Base-by-base conservation (phyloP, 441 rosid genomes). In the Erodium trifolium region DNA sequence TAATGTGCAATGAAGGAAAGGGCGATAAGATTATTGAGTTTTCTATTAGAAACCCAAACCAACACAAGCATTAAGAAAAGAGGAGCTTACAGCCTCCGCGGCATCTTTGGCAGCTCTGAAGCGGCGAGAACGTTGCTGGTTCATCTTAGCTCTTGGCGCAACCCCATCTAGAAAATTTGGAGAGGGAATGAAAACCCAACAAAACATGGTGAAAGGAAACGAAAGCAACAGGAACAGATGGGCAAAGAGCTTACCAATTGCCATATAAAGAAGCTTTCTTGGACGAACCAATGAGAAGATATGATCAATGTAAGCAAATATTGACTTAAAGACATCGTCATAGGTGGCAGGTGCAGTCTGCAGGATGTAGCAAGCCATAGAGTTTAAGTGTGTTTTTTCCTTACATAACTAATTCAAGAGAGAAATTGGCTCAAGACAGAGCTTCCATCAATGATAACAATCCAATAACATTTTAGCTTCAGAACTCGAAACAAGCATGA, bases 71-170 rank as follows among this genome's bases (percentile, higher is more conserved):
- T 68, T 66, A 35, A 49, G 19, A 34, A 70, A 47, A 65, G 18
- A 67, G 74, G 49, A 76, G 67, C 84, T 86, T 80, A 92, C 99
- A 0, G 90, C 93, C 71, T 86, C 93, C 7, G 96, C 93, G 41
- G 98, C 95, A 74, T 95, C 99, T 82, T 95, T 95, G 23, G 99
- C 99, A 65, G 96, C 93, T 82, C 95, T 87, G 78, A 88, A 95
- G 9, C 99, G 96, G 14, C 99, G 88, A 73, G 92, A 69, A 59
- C 98, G 90, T 77, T 92, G 99, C 81, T 95, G 99, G 78, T 95
- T 95, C 96, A 95, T 95, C 84, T 95, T 95, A 74, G 99, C 99
- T 83, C 99, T 84, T 17, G 98, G 99, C 0, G 99, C 98, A 76
- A 95, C 99, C 60, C 99, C 99, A 80, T 95, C 99, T 92, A 77